Percentiles rank a stretch among this genome's conserved stretches.
Evolutionary conservation across 257 asterid species (phyloP).

Genomic region (Solanum clarkiae): DNA sequence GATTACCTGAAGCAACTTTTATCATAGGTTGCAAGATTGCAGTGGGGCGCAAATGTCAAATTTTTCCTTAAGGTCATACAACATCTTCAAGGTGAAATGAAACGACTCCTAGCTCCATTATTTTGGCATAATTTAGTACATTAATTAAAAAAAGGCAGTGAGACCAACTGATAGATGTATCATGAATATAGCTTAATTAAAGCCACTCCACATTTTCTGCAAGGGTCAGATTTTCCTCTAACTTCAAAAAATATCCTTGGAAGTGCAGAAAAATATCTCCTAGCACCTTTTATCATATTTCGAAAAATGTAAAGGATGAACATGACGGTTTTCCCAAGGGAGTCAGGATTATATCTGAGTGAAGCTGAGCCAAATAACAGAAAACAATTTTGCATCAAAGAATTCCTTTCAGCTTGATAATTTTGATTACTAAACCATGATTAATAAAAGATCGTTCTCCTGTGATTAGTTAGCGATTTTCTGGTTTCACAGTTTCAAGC

Average conservation of each 20-base stretch:
- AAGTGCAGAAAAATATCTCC: background rate
- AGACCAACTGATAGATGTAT: background rate
- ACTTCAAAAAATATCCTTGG: background rate
- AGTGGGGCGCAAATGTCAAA: background rate
- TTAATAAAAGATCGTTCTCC: background rate
- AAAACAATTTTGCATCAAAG: background rate
- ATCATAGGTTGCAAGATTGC: background rate
- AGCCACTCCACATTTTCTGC: background rate
- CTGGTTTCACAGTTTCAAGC: background rate
- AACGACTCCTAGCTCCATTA: background rate
- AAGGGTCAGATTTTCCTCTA: background rate
- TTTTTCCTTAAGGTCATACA: background rate
- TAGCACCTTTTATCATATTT: background rate
- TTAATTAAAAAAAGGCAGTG: background rate
- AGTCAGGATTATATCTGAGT: background rate
- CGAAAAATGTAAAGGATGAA: background rate
- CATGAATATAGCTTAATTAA: background rate
- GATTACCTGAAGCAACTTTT: background rate
- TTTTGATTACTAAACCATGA: background rate
- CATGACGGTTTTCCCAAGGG: background rate
- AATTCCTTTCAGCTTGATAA: background rate
- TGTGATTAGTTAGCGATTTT: background rate
- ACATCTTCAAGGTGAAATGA: background rate
- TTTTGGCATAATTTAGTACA: background rate
- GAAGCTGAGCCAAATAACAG: background rate